Evolutionary conservation across 371 early-diverging fungal genomes (phyloP), one percentile per base, ranked within the genome.

Genomic region (Basidiobolus meristosporus): DNA sequence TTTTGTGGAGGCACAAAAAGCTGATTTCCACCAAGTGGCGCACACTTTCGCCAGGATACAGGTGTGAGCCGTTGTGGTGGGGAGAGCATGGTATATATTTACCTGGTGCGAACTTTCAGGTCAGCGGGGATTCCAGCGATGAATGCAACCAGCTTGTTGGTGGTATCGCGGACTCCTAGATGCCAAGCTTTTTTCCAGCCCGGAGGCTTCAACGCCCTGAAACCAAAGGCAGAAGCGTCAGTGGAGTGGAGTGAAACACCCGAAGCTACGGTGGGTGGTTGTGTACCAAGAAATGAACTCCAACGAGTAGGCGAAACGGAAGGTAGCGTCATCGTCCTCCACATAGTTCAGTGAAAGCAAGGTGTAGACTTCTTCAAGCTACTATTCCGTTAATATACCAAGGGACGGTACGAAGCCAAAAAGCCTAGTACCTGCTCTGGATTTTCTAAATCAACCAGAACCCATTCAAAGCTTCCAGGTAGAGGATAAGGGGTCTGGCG

Each of bases 1-100:
- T 81, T 65, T 90, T 93, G 60, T 90, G 88, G 30, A 99, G 68
- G 57, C 99, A 98, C 41, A 99, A 63, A 54, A 96, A 98, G 74
- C 99, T 99, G 65, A 99, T 93, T 48, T 92, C 93, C 6, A 88
- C 89, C 60, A 93, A 63, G 26, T 60, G 56, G 36, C 65, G 65
- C 3, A 53, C 46, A 31, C 70, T 59, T 32, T n/a, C n/a, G n/a
- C n/a, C n/a, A n/a, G n/a, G n/a, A n/a, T n/a, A n/a, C n/a, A n/a
- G n/a, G n/a, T n/a, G n/a, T n/a, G n/a, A n/a, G n/a, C n/a, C n/a
- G n/a, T n/a, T n/a, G n/a, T n/a, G n/a, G n/a, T n/a, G n/a, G n/a
- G n/a, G n/a, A n/a, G n/a, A n/a, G n/a, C n/a, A n/a, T n/a, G n/a
- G n/a, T n/a, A n/a, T n/a, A n/a, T 18, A 63, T 75, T 48, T 65